These are phyloP conservation scores for Byssoonygena ceratinophila DNA, from an alignment of 2,329 filamentous ascomycete species.

Conservation along the genomic window DNA sequence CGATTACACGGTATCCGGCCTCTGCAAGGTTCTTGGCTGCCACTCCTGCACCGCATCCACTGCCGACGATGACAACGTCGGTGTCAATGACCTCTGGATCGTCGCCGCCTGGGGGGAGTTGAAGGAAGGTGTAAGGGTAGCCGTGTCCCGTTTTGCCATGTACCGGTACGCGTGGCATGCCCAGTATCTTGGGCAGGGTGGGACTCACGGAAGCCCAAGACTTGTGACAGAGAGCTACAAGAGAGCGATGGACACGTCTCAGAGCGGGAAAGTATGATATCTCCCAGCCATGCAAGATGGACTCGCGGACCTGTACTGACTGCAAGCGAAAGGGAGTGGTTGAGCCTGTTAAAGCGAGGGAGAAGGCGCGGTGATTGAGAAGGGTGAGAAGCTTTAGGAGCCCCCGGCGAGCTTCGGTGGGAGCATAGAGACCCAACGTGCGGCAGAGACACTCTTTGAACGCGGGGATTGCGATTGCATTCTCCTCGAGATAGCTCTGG, in stretches of 20 bases:
- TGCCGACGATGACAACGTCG: constrained; percentile 77
- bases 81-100: constrained; percentile 55
- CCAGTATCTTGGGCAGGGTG: constrained; percentile 41
- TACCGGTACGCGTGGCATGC: constrained; percentile 45
- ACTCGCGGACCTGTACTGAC: constrained; percentile 44
- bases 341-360: constrained; percentile 48
- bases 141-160: constrained; percentile 43
- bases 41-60: constrained; percentile 75
- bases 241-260: constrained; percentile 40
- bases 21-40: constrained; percentile 70
- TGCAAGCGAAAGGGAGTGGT: constrained; percentile 46
- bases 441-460: constrained; percentile 43
- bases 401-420: constrained; percentile 39
- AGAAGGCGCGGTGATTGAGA: constrained; percentile 47
- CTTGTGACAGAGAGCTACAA: constrained; percentile 42
- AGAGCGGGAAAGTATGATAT: constrained; percentile 44
- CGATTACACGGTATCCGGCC: constrained; percentile 62
- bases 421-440: constrained; percentile 41
- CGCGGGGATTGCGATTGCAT: constrained; percentile 37
- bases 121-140: constrained; percentile 48
- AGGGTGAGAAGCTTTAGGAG: constrained; percentile 44
- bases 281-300: constrained; percentile 45
- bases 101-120: constrained; percentile 44
- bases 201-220: constrained; percentile 46
- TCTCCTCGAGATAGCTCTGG: constrained; percentile 40